Percentiles rank a stretch among this genome's conserved stretches.
phyloP scores from a whole-genome alignment of 257 asterid genomes.

The Solanum pinnatisectum region DNA sequence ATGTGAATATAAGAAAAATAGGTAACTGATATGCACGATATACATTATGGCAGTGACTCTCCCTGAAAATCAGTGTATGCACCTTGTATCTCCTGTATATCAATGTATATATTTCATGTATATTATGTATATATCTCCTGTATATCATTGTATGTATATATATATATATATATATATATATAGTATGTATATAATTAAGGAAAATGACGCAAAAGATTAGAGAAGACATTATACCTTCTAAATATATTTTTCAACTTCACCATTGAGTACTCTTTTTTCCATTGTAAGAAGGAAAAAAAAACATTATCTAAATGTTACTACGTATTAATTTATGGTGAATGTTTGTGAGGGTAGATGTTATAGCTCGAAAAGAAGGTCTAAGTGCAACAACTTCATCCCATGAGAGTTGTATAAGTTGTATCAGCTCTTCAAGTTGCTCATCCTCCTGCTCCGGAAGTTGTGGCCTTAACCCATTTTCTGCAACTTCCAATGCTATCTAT shows the following conservation, averaged over 20 bases:
- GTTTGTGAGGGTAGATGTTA: slow-evolving; percentile 33
- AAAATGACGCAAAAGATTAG: background rate
- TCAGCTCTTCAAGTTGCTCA: slow-evolving; percentile 21
- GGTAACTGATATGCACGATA: background rate
- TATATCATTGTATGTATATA: background rate
- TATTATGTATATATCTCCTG: background rate
- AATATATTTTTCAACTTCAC: background rate
- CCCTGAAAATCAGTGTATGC: background rate
- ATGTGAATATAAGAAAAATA: background rate
- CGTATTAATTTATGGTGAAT: background rate
- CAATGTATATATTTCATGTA: background rate
- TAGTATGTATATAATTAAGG: background rate
- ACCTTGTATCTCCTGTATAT: background rate
- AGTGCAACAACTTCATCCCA: slow-evolving; percentile 53
- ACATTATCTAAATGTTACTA: background rate
- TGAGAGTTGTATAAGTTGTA: slow-evolving; percentile 29
- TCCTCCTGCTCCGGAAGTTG: slow-evolving; percentile 23
- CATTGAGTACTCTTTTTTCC: background rate
- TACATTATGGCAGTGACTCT: background rate
- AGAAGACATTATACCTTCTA: background rate
- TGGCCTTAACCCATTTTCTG: slow-evolving; percentile 62
- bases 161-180: too few species aligned
- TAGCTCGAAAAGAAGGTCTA: slow-evolving; percentile 47
- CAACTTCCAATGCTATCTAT: slow-evolving; percentile 75
- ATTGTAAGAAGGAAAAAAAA: background rate